Percentiles rank a stretch among this genome's conserved stretches.
These are phyloP conservation scores for Phytophthora boehmeriae DNA, from an alignment of 352 stramenopile genomes.

Conservation along the genomic window DNA sequence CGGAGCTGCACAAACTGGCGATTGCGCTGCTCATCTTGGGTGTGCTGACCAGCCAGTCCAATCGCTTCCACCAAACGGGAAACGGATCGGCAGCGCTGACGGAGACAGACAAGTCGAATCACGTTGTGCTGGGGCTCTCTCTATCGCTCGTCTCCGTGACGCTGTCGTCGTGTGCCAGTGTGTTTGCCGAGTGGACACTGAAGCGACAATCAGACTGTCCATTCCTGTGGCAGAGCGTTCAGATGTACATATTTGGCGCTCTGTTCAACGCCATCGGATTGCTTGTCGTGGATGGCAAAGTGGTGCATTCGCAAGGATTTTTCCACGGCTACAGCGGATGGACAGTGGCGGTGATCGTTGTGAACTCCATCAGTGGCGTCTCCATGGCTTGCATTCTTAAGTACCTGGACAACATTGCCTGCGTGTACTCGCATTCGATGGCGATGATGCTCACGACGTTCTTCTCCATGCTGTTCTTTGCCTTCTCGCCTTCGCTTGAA, in stretches of 20 bases:
- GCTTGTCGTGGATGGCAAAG: slow-evolving; percentile 44
- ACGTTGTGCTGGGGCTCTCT: slow-evolving; percentile 46
- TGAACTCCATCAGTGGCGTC: slow-evolving; percentile 78
- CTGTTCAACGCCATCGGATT: slow-evolving; percentile 74
- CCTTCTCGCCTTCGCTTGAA: slow-evolving; percentile 81
- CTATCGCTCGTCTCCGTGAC: slow-evolving; percentile 73
- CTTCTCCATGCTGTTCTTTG: slow-evolving; percentile 87
- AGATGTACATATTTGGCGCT: slow-evolving; percentile 79
- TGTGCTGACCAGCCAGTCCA: slow-evolving; percentile 82
- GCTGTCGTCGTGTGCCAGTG: slow-evolving; percentile 85
- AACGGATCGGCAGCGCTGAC: not conserved
- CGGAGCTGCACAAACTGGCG: slow-evolving; percentile 73
- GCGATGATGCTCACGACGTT: slow-evolving; percentile 90
- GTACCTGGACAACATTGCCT: slow-evolving; percentile 89
- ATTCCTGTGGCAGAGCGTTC: slow-evolving; percentile 84
- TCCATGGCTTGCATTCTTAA: slow-evolving; percentile 87
- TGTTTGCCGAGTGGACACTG: slow-evolving; percentile 85
- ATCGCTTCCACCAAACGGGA: slow-evolving; percentile 28
- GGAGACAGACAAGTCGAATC: slow-evolving; percentile 8
- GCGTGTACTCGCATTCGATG: slow-evolving; percentile 83
- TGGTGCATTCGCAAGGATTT: slow-evolving; percentile 42
- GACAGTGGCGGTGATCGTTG: slow-evolving; percentile 72
- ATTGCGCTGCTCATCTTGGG: slow-evolving; percentile 81
- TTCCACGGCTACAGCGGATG: slow-evolving; percentile 82
- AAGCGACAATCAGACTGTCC: slow-evolving; percentile 71